Percentiles rank a stretch among this genome's conserved stretches.
Evolutionary conservation across 192 early-diverging fungal genomes (phyloP).

Genomic region (Pilaira anomala): DNA sequence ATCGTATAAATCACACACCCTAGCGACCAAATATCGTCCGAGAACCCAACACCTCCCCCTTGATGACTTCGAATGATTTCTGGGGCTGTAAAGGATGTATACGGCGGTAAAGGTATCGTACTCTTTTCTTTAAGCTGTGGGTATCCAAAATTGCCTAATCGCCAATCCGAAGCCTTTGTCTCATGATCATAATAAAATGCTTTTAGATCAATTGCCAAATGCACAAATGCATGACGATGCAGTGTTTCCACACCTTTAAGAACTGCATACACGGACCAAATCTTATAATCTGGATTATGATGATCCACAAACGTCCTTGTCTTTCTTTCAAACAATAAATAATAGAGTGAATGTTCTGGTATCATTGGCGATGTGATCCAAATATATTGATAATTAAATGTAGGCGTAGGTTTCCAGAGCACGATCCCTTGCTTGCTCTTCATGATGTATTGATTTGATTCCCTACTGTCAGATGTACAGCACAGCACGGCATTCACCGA

Average conservation of each 20-base stretch:
- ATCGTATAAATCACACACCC: background rate
- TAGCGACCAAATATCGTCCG: conserved; percentile 5
- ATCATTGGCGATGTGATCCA: conserved; percentile 17
- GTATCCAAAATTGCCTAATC: background rate
- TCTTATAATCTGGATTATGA: background rate
- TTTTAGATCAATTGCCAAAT: background rate
- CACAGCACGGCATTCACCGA: conserved; percentile 3
- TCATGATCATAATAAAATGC: conserved; percentile 8
- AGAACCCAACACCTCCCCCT: too few relatives aligned
- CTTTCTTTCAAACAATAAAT: background rate
- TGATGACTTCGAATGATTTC: background rate
- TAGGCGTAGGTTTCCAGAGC: background rate
- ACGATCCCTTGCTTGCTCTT: conserved; percentile 1
- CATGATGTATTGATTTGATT: background rate
- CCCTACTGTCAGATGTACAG: too few relatives aligned
- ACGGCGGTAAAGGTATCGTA: background rate
- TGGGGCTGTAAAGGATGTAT: background rate
- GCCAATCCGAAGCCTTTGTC: background rate
- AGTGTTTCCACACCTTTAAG: background rate
- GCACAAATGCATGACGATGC: background rate
- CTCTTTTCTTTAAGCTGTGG: too few relatives aligned
- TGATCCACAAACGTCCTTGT: background rate
- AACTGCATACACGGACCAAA: conserved; percentile 13
- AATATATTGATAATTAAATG: conserved; percentile 6
- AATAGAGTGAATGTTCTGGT: conserved; percentile 8